phyloP scores from a whole-genome alignment of 2,329 filamentous ascomycete species.

The Pseudopyricularia cyperi region DNA sequence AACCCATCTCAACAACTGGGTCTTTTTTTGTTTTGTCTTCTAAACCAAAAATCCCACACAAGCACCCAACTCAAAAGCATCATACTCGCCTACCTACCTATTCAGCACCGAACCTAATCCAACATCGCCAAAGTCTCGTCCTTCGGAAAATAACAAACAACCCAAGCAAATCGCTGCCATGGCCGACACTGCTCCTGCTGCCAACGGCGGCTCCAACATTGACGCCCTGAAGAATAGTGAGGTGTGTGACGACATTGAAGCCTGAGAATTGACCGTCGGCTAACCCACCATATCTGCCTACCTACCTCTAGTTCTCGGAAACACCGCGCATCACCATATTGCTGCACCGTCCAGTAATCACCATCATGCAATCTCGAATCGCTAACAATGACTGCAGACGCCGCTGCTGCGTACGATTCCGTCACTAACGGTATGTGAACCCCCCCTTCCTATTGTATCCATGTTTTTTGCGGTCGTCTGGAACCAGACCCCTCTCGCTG shows the following conservation, averaged over 20 bases:
- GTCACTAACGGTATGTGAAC: conserved; percentile 30
- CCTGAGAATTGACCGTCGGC: background rate
- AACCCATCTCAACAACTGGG: no score
- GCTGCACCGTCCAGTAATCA: background rate
- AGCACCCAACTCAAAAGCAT: no score
- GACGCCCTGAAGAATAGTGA: conserved; percentile 39
- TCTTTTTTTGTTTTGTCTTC: no score
- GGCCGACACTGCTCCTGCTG: conserved; percentile 26
- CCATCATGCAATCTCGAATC: background rate
- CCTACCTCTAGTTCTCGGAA: no score
- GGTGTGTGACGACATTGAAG: conserved; percentile 24
- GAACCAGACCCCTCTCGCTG: background rate
- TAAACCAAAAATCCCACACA: no score
- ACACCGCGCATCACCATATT: conserved; percentile 1
- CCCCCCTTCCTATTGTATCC: background rate
- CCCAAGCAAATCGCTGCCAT: conserved; percentile 18
- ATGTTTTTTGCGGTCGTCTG: no score
- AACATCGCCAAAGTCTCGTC: background rate
- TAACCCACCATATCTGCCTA: no score
- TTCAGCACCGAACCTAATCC: background rate
- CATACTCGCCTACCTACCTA: background rate
- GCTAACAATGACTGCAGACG: conserved; percentile 27
- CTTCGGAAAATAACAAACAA: no score
- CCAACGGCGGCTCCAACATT: conserved; percentile 32
- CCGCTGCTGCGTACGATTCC: conserved; percentile 32